phyloP scores from a whole-genome alignment of 805 yeast genomes.

The Komagataella populi region DNA sequence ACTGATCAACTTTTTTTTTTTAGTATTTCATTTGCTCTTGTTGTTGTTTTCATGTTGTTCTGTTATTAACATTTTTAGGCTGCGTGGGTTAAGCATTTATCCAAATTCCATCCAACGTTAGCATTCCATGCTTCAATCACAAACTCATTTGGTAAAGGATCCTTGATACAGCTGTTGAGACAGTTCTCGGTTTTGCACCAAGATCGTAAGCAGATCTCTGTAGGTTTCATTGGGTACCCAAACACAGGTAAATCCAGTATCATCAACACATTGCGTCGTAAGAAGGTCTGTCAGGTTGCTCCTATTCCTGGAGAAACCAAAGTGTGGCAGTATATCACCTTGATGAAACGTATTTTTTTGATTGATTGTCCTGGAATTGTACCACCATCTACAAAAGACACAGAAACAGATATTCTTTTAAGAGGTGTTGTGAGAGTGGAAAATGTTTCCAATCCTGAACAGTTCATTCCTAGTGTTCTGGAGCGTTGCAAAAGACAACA shows the following conservation, averaged over 20 bases:
- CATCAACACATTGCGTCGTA: slow-evolving; percentile 83
- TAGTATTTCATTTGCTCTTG: not conserved
- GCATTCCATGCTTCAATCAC: slow-evolving; percentile 98
- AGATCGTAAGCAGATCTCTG: slow-evolving; percentile 92
- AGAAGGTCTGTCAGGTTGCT: slow-evolving; percentile 94
- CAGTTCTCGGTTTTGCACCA: slow-evolving; percentile 85
- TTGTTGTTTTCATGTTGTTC: slow-evolving; percentile 6
- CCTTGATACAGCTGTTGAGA: slow-evolving; percentile 82
- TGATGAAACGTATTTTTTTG: slow-evolving; percentile 89
- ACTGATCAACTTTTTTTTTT: not conserved
- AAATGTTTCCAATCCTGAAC: slow-evolving; percentile 91
- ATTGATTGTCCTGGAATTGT: slow-evolving; percentile 99
- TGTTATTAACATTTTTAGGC: slow-evolving; percentile 40
- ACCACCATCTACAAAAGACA: slow-evolving; percentile 84
- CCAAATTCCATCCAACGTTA: slow-evolving; percentile 83
- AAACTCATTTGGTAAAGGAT: slow-evolving; percentile 95
- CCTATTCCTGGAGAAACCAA: slow-evolving; percentile 99
- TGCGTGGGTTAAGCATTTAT: slow-evolving; percentile 95
- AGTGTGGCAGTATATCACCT: slow-evolving; percentile 96
- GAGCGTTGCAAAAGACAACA: slow-evolving; percentile 79
- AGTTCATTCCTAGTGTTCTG: slow-evolving; percentile 79
- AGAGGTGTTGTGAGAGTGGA: slow-evolving; percentile 99
- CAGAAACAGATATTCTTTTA: slow-evolving; percentile 83
- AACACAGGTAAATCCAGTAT: slow-evolving; percentile 97
- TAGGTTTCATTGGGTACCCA: slow-evolving; percentile 96